Evolutionary conservation across 139 green algal species (phyloP).

Genomic region (Spirogloea muscicola): DNA sequence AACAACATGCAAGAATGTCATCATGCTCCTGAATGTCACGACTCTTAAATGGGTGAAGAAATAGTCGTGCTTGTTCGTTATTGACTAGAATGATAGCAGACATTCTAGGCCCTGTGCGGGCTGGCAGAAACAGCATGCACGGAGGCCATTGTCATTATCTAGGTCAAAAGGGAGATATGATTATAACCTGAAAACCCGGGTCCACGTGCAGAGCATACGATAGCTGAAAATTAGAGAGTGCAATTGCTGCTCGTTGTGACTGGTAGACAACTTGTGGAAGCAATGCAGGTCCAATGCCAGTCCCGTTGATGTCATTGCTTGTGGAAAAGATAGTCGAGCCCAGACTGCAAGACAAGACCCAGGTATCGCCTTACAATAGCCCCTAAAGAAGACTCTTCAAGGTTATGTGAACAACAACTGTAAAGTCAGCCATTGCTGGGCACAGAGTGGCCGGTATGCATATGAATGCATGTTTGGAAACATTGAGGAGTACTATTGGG

Average conservation of each 20-base stretch:
- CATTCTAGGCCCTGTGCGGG: background rate
- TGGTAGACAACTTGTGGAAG: background rate
- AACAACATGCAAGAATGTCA: background rate
- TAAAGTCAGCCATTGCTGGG: too few species aligned
- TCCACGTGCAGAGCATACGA: background rate
- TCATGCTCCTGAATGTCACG: too few species aligned
- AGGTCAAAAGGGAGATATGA: background rate
- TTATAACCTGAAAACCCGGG: background rate
- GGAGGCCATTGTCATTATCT: background rate
- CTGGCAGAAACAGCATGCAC: background rate
- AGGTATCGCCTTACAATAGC: too few species aligned
- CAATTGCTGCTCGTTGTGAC: background rate
- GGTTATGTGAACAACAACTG: too few species aligned
- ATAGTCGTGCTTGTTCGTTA: background rate
- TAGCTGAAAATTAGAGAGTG: background rate
- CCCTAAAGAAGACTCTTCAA: too few species aligned
- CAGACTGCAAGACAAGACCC: background rate
- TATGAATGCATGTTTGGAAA: too few species aligned
- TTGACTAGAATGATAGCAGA: background rate
- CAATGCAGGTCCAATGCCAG: background rate
- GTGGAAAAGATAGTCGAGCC: background rate
- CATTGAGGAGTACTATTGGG: too few species aligned
- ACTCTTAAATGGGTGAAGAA: too few species aligned
- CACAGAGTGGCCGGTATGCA: too few species aligned
- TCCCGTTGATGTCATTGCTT: background rate